A percentile compares a stretch with the other conserved stretches of the same genome.
Evolutionary conservation across 495 filamentous ascomycete species (phyloP).

Genomic region (Aspergillus taichungensis): DNA sequence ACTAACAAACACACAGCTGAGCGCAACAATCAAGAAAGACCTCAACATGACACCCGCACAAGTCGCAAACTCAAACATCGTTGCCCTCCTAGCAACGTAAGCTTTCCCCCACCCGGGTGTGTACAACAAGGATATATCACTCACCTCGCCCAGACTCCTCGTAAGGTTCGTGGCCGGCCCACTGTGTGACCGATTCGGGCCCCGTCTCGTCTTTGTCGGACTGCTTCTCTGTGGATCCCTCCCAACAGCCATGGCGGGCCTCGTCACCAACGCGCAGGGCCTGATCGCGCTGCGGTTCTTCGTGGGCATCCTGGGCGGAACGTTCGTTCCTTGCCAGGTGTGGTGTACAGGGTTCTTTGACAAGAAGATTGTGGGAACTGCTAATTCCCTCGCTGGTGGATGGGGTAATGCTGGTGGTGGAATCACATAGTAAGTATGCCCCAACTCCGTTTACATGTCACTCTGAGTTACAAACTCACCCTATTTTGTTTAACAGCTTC

Average conservation of each 20-base stretch:
- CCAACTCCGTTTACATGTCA: no score
- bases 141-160: conserved; percentile 47
- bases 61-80: conserved; percentile 85
- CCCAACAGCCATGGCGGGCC: conserved; percentile 75
- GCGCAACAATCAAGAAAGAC: conserved; percentile 68
- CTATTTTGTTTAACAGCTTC: conserved; percentile 45
- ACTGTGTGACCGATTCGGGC: conserved; percentile 76
- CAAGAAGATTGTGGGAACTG: conserved; percentile 87
- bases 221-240: conserved; percentile 67
- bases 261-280: conserved; percentile 58
- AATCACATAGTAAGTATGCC: conserved; percentile 48
- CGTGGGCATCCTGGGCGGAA: conserved; percentile 82
- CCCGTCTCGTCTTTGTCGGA: conserved; percentile 70
- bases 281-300: conserved; percentile 82
- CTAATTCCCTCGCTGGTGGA: conserved; percentile 79
- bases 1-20: conserved; percentile 44
- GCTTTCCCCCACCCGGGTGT: conserved; percentile 10
- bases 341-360: conserved; percentile 96
- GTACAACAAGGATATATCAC: conserved; percentile 3
- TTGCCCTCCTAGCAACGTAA: conserved; percentile 79
- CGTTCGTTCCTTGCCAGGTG: conserved; percentile 91
- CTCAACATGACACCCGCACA: conserved; percentile 61
- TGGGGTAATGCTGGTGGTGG: conserved; percentile 89
- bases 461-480: neutral
- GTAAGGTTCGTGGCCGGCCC: conserved; percentile 79